Evolutionary conservation across 1,139 yeast genomes (phyloP).

Genomic region (Debaryomyces subglobosus): DNA sequence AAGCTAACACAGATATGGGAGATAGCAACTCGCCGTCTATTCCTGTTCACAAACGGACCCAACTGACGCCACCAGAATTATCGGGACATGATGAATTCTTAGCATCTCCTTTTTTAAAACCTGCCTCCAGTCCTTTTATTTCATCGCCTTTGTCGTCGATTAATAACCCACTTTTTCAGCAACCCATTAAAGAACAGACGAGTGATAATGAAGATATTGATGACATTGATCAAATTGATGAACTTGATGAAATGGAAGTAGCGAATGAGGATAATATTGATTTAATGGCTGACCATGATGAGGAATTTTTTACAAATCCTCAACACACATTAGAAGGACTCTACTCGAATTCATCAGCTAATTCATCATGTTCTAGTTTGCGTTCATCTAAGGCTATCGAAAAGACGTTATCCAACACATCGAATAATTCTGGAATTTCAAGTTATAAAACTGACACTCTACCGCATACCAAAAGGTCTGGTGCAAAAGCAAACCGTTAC

Average conservation of each 20-base stretch:
- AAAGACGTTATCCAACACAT: conserved; percentile 38
- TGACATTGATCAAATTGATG: conserved; percentile 32
- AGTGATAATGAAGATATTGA: conserved; percentile 16
- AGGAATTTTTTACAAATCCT: conserved; percentile 24
- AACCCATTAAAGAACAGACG: conserved; percentile 35
- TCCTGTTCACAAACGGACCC: conserved; percentile 45
- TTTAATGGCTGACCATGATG: conserved; percentile 21
- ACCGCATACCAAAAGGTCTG: conserved; percentile 31
- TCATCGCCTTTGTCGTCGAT: conserved; percentile 32
- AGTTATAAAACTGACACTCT: conserved; percentile 10
- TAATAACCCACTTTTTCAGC: conserved; percentile 29
- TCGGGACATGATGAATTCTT: conserved; percentile 34
- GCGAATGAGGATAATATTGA: conserved; percentile 10
- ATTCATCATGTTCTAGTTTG: conserved; percentile 41
- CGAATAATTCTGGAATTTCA: conserved; percentile 30
- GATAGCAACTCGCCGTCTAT: conserved; percentile 10
- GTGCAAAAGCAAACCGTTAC: conserved; percentile 54
- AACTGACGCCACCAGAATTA: conserved; percentile 48
- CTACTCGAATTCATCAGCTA: conserved; percentile 36
- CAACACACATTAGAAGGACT: conserved; percentile 27
- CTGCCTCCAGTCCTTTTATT: conserved; percentile 23
- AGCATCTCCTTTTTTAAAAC: conserved; percentile 38
- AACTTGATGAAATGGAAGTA: conserved; percentile 20
- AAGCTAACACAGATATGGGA: conserved; percentile 40
- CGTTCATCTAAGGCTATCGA: conserved; percentile 29